Conservation (phyloP, 148 eudicot species). For the Nyssa sinensis region DNA sequence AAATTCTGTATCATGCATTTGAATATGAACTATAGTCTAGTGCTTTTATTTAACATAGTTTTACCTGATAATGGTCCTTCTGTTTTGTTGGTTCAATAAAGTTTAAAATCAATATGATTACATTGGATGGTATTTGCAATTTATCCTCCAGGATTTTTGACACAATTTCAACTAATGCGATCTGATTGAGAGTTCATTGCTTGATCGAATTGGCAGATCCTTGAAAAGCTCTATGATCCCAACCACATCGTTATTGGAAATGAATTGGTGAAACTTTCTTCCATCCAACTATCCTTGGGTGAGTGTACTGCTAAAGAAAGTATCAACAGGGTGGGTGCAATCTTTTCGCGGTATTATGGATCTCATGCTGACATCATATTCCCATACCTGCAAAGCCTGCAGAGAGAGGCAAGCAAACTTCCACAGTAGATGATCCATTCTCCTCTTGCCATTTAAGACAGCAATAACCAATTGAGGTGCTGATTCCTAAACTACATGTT, state of each 20-base stretch:
- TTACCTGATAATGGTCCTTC: not conserved
- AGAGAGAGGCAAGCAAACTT: slow-evolving; percentile 31
- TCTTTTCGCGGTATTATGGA: slow-evolving; percentile 70
- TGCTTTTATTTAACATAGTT: not conserved
- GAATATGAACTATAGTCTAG: no score
- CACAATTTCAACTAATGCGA: not conserved
- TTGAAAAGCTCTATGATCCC: slow-evolving; percentile 62
- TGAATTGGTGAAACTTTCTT: slow-evolving; percentile 77
- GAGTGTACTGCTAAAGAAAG: slow-evolving; percentile 40
- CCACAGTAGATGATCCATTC: not conserved
- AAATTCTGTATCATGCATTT: not conserved
- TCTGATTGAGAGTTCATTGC: slow-evolving; percentile 3
- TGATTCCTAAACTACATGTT: not conserved
- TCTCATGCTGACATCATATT: slow-evolving; percentile 52
- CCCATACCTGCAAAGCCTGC: slow-evolving; percentile 51
- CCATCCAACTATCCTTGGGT: slow-evolving; percentile 57
- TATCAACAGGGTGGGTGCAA: slow-evolving; percentile 33
- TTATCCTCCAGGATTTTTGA: not conserved
- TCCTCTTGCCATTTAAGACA: not conserved
- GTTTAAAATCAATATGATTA: not conserved
- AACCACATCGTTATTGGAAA: slow-evolving; percentile 75
- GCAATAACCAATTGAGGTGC: not conserved
- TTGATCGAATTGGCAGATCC: slow-evolving; percentile 47
- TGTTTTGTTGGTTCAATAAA: not conserved
- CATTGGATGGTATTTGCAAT: not conserved